These are phyloP conservation scores for Podospora anserina DNA, from an alignment of 495 filamentous ascomycete species.

Conservation along the genomic window DNA sequence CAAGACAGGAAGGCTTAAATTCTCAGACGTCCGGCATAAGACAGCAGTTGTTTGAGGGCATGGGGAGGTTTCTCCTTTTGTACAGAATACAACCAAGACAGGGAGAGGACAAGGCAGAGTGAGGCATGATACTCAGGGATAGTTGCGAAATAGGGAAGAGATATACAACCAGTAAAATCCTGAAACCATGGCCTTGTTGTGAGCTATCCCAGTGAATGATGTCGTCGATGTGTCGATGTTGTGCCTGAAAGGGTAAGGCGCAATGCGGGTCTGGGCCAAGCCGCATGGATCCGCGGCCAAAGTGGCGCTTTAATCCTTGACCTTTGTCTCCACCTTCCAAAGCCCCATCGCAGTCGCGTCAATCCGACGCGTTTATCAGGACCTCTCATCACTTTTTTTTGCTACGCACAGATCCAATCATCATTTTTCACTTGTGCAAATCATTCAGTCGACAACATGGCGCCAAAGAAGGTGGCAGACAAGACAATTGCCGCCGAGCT, in stretches of 20 bases:
- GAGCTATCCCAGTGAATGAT: background rate
- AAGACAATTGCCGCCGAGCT: slow-evolving; percentile 39
- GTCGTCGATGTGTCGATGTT: background rate
- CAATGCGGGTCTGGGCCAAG: background rate
- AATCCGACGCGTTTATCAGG: background rate
- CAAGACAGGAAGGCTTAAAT: no score
- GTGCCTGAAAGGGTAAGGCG: background rate
- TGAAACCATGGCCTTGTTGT: background rate
- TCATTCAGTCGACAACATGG: slow-evolving; percentile 11
- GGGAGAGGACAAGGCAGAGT: no score
- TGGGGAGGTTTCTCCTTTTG: no score
- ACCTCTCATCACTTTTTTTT: background rate
- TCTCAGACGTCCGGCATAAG: no score
- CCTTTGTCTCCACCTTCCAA: background rate
- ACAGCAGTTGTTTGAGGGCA: no score
- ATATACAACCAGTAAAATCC: background rate
- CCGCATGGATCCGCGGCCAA: background rate
- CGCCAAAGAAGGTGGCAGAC: slow-evolving; percentile 8
- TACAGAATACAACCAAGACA: no score
- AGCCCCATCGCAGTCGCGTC: background rate
- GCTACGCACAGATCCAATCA: background rate
- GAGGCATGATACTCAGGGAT: no score
- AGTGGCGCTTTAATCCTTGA: background rate
- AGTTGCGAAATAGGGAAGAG: no score
- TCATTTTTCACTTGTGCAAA: background rate